These are phyloP conservation scores for Sphagnum magellanicum DNA, from an alignment of 228 moss, liverwort and hornwort genomes.

Conservation along the genomic window DNA sequence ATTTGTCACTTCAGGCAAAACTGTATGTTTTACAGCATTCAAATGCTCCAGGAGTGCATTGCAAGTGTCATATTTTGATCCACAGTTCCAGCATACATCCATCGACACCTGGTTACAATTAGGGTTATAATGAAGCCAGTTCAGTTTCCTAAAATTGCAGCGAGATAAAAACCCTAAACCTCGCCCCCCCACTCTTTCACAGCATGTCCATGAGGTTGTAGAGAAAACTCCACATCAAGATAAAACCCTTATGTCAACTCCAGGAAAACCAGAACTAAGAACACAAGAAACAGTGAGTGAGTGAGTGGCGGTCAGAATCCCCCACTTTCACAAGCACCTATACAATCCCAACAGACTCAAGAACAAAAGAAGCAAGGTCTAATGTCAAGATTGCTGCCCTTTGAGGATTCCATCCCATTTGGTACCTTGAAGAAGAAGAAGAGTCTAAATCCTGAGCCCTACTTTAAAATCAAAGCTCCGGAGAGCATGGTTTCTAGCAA, in stretches of 20 bases:
- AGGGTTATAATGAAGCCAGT: background rate
- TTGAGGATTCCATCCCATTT: too few relatives aligned
- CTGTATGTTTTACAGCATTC: slow-evolving; percentile 6
- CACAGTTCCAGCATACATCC: slow-evolving; percentile 17
- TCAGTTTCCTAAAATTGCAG: background rate
- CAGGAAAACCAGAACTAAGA: background rate
- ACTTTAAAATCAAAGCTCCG: too few relatives aligned
- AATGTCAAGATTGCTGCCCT: too few relatives aligned
- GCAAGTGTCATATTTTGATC: slow-evolving; percentile 14
- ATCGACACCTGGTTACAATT: slow-evolving; percentile 34
- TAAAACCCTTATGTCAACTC: background rate
- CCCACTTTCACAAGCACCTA: too few relatives aligned
- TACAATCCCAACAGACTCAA: too few relatives aligned
- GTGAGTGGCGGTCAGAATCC: too few relatives aligned
- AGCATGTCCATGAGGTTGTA: background rate
- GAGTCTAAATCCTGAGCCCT: too few relatives aligned
- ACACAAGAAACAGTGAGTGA: background rate
- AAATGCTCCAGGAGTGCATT: slow-evolving; percentile 31
- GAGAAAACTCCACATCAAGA: background rate
- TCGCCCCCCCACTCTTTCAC: background rate
- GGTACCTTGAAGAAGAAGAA: too few relatives aligned
- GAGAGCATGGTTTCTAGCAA: too few relatives aligned
- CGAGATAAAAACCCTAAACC: background rate
- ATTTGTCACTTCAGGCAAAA: slow-evolving; percentile 5
- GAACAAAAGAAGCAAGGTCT: too few relatives aligned